Base-by-base conservation (phyloP, 306 rosid genomes). In the Vicia sativa region DNA sequence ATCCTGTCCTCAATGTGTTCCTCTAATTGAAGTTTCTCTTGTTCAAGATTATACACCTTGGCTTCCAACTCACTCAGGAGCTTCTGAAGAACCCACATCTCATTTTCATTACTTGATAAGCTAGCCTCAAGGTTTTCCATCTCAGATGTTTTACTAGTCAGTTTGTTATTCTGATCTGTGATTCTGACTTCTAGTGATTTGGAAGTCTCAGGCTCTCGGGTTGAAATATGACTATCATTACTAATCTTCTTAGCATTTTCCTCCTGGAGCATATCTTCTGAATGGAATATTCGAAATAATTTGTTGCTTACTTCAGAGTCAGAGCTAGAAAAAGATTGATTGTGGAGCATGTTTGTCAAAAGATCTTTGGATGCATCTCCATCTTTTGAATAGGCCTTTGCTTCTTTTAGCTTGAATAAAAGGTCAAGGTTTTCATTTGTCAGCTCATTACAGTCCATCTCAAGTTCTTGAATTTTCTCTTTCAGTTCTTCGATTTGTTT, bases 401-500 rank as follows among this genome's bases (percentile, higher is more conserved):
- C 81, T 83, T 83, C 93, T 82, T 87, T 93, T 52, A 90, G 95
- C 90, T 88, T 87, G 87, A 79, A 67, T 67, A 90, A 66, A 80
- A 93, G 97, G 25, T 90, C 95, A 49, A 93, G 87, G 85, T 93
- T 93, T 84, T 93, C 99, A 7, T 93, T 87, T 1, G 99, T 93
- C 74, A 93, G 81, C 83, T 93, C 99, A 74, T 79, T 87, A 80
- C 99, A 90, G 79, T 93, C 99, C 70, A 74, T 78, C 82, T 93
- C 99, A 67, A 90, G 89, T 79, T 90, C 97, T 79, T 87, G 81
- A 76, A 93, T 67, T 82, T 90, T 93, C 74, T 85, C 92, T 75
- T 76, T 87, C 76, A 93, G 76, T 18, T 43, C 69, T 65, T 88
- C 79, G 13, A 90, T 79, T 79, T 90, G 86, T 63, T 77, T 82